Conservation (phyloP, 106 monocot genomes). For the Gastrodia elata region DNA sequence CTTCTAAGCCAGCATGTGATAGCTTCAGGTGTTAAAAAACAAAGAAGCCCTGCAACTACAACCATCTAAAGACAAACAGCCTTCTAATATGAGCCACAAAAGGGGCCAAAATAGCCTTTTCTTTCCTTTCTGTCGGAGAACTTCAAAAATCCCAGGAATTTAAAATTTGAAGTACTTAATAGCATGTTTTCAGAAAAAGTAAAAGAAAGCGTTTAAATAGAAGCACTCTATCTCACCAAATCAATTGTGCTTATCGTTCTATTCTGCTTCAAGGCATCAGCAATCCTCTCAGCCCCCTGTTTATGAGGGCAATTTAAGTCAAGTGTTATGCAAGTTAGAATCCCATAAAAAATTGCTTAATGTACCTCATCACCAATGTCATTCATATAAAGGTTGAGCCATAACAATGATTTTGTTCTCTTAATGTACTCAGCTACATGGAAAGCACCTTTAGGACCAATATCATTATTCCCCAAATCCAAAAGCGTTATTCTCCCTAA, state of each 20-base stretch:
- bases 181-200: neutral
- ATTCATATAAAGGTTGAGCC: slow-evolving; percentile 99
- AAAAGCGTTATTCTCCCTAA: slow-evolving; percentile 78
- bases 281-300: slow-evolving; percentile 91
- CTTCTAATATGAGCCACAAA: too few relatives aligned
- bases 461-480: slow-evolving; percentile 94
- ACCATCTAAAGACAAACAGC: too few relatives aligned
- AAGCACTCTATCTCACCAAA: slow-evolving; percentile 49
- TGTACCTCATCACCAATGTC: slow-evolving; percentile 94
- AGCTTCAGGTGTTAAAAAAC: too few relatives aligned
- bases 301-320: neutral
- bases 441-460: slow-evolving; percentile 79
- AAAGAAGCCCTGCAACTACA: too few relatives aligned
- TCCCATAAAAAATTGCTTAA: neutral
- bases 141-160: neutral
- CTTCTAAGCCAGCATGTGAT: too few relatives aligned
- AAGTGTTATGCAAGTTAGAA: neutral
- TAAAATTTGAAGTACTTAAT: neutral
- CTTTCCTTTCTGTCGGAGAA: neutral
- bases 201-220: neutral
- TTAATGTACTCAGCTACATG: slow-evolving; percentile 88
- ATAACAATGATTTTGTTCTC: slow-evolving; percentile 69
- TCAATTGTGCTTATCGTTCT: slow-evolving; percentile 75
- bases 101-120: too few relatives aligned
- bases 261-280: slow-evolving; percentile 86